Conservation (phyloP, 2,329 filamentous ascomycete genomes). For the Hypoxylon sp. region DNA sequence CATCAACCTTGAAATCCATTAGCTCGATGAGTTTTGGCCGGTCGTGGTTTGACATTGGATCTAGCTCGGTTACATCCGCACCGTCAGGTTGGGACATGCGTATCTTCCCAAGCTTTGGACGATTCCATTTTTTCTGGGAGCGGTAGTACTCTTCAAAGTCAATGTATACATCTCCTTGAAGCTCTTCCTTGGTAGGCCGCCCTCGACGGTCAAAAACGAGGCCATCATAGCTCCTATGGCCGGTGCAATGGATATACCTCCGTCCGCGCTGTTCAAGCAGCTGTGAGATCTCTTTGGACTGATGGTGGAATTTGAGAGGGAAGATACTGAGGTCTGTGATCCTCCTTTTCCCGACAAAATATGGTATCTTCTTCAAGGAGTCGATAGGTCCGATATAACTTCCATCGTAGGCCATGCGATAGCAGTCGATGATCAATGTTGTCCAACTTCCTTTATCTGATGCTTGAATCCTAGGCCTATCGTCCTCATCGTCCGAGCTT, state of each 20-base stretch:
- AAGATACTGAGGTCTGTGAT: not conserved
- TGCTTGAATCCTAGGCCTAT: not conserved
- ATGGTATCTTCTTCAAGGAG: not conserved
- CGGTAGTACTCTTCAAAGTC: constrained; percentile 7
- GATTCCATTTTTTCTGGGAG: not conserved
- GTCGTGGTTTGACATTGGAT: not conserved
- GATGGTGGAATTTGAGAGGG: not conserved
- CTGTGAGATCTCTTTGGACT: not conserved
- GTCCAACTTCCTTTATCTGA: not conserved
- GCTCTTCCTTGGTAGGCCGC: not conserved
- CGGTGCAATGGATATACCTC: not conserved
- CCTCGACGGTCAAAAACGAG: not conserved
- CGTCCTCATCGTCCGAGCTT: not conserved
- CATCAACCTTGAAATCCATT: not conserved
- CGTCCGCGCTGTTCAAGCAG: not conserved
- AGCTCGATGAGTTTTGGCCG: not conserved
- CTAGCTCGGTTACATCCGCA: constrained; percentile 1
- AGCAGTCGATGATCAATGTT: not conserved
- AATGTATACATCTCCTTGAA: constrained; percentile 5
- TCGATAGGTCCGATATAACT: not conserved
- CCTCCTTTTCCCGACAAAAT: not conserved
- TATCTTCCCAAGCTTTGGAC: constrained; percentile 2
- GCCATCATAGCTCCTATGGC: constrained; percentile 6
- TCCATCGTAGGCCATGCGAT: constrained; percentile 3
- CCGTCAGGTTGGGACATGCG: constrained; percentile 1